Conservation (phyloP, 2,329 filamentous ascomycete genomes). For the Cryoendolithus antarcticus region DNA sequence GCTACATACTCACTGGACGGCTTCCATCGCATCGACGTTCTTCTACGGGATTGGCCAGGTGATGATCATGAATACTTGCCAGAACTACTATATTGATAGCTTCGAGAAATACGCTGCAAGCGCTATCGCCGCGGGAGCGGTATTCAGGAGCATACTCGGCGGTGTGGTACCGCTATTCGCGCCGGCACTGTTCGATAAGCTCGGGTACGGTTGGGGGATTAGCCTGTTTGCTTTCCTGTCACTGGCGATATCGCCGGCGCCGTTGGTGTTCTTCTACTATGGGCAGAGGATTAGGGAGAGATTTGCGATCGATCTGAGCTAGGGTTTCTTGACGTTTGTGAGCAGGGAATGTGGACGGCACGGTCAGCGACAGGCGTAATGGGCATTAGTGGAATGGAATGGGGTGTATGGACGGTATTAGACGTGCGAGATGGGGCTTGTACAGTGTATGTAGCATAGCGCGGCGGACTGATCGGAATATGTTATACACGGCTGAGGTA, state of each 20-base stretch:
- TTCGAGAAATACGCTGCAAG: slow-evolving; percentile 39
- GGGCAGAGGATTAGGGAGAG: slow-evolving; percentile 34
- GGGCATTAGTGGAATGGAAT: no score
- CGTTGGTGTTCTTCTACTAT: slow-evolving; percentile 37
- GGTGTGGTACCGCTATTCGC: slow-evolving; percentile 36
- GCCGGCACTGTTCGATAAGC: slow-evolving; percentile 29
- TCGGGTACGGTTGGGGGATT: slow-evolving; percentile 41
- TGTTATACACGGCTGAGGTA: no score
- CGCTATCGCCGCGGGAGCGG: slow-evolving; percentile 38
- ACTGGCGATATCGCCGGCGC: slow-evolving; percentile 36
- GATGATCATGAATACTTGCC: slow-evolving; percentile 40
- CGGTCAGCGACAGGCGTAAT: no score
- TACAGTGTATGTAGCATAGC: no score
- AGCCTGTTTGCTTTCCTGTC: slow-evolving; percentile 35
- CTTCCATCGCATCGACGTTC: slow-evolving; percentile 30
- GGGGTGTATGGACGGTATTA: no score
- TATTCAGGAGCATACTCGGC: slow-evolving; percentile 36
- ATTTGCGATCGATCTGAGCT: slow-evolving; percentile 27
- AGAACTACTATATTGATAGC: slow-evolving; percentile 44
- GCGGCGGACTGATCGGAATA: no score
- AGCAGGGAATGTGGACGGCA: no score
- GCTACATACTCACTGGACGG: slow-evolving; percentile 29
- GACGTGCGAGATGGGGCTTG: no score
- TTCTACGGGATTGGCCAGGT: slow-evolving; percentile 43
- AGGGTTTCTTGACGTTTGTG: no score